Base-by-base conservation (phyloP, 2,329 filamentous ascomycete genomes). In the Talaromyces sp. region DNA sequence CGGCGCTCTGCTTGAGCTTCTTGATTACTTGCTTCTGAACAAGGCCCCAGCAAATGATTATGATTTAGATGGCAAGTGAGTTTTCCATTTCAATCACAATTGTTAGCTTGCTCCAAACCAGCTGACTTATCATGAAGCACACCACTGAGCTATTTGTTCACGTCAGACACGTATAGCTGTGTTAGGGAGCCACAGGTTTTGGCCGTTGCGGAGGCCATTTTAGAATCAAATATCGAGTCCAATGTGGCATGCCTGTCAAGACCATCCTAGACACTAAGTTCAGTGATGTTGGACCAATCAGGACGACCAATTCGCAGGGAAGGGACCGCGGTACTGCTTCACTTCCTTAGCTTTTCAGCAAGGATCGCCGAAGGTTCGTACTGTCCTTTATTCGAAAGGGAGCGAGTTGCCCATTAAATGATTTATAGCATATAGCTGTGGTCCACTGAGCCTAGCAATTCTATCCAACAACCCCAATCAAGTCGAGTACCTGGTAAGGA, bases 261-360 rank as follows among this genome's bases (percentile, higher is more conserved):
- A 11, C 41, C n/a, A 19, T 5, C 8, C 9, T 1, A 9, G 41
- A 8, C n/a, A n/a, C n/a, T n/a, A 45, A 2, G 19, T n/a, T 9
- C 17, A n/a, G 0, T 3, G 39, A 1, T 1, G 17, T n/a, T n/a
- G 0, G 39, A 3, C 0, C n/a, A 19, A 11, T 22, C n/a, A 10
- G 41, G 41, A 19, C 6, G 11, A 11, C 1, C 1, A 0, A 11
- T 22, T 4, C 0, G 4, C 8, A 45, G 10, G 19, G 41, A 10
- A 45, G 41, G 3, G 2, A 22, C n/a, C n/a, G 41, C 41, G 3
- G 9, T 19, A 11, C 17, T 45, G 22, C 41, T 19, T 10, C 1
- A 45, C 7, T 45, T 45, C n/a, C 41, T 45, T 45, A 11, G 41
- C 41, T 45, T 5, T 45, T 45, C 41, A 8, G 8, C 9, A 11